Conservation (phyloP, 1,139 yeast genomes). For the Saccharomyces hybrid region DNA sequence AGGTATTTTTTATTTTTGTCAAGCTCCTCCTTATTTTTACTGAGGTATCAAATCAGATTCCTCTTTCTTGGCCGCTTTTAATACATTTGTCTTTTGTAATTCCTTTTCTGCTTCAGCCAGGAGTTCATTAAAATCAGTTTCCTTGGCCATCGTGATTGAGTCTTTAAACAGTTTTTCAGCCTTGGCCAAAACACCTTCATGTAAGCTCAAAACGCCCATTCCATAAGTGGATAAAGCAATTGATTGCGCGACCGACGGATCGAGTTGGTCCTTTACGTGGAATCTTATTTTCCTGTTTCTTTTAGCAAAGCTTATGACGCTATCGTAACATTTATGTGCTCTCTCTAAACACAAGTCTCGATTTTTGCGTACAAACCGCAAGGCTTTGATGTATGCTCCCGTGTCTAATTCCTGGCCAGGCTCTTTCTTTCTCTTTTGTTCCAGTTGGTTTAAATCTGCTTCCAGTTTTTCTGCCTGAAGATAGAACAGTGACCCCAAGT, state of each 20-base stretch:
- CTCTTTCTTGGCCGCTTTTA: constrained; percentile 11
- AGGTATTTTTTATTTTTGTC: background rate
- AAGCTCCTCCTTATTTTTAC: background rate
- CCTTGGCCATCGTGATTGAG: constrained; percentile 63
- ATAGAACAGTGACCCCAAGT: constrained; percentile 63
- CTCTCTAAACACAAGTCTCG: constrained; percentile 39
- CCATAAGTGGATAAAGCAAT: constrained; percentile 81
- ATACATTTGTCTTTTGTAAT: constrained; percentile 36
- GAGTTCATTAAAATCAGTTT: constrained; percentile 57
- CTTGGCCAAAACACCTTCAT: constrained; percentile 34
- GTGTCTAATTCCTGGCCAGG: constrained; percentile 18
- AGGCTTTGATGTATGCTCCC: constrained; percentile 22
- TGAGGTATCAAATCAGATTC: background rate
- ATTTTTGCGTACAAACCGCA: constrained; percentile 23
- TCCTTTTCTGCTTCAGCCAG: constrained; percentile 61
- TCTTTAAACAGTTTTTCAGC: constrained; percentile 62
- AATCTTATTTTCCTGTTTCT: constrained; percentile 37
- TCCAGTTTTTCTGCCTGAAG: constrained; percentile 64
- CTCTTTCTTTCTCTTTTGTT: constrained; percentile 22
- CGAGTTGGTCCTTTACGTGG: constrained; percentile 34
- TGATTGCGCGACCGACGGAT: constrained; percentile 47
- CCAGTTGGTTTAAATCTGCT: constrained; percentile 35
- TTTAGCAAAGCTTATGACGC: constrained; percentile 50
- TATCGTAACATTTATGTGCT: constrained; percentile 43
- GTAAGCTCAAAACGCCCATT: constrained; percentile 68